Percentiles rank a stretch among this genome's conserved stretches.
Conservation (phyloP, 805 yeast genomes). For the Zygosaccharomyces siamensis region DNA sequence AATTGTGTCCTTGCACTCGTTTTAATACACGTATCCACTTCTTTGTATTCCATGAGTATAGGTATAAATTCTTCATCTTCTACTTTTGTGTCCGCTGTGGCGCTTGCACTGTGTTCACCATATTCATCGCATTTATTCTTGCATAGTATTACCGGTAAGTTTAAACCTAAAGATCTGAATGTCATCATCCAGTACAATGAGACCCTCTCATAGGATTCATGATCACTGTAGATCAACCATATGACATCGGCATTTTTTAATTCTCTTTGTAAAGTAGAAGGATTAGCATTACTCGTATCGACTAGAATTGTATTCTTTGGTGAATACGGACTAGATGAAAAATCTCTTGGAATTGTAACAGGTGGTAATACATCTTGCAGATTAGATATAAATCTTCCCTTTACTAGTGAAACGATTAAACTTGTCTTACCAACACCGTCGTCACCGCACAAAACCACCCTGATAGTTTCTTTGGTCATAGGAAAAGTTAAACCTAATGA, state of each 20-base stretch:
- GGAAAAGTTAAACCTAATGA: not conserved
- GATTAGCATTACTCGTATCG: constrained; percentile 74
- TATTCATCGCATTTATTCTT: constrained; percentile 68
- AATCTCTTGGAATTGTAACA: constrained; percentile 73
- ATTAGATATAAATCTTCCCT: constrained; percentile 73
- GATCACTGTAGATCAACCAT: constrained; percentile 92
- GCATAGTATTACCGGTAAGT: constrained; percentile 85
- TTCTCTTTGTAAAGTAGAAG: constrained; percentile 57
- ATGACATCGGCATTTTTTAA: constrained; percentile 83
- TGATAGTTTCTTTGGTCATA: constrained; percentile 49
- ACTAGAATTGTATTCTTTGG: constrained; percentile 65
- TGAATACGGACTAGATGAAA: constrained; percentile 53
- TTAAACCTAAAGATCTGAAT: constrained; percentile 89
- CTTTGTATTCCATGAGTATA: constrained; percentile 83
- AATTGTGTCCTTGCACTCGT: constrained; percentile 80
- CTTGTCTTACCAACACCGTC: constrained; percentile 85
- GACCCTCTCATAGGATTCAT: constrained; percentile 88
- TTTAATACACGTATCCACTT: constrained; percentile 85
- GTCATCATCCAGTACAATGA: constrained; percentile 92
- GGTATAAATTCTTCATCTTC: constrained; percentile 81
- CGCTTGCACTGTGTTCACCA: constrained; percentile 12
- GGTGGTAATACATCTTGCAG: constrained; percentile 79
- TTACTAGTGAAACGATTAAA: constrained; percentile 71
- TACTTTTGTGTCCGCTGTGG: constrained; percentile 41
- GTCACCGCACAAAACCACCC: constrained; percentile 93